Evolutionary conservation across 2,329 filamentous ascomycete genomes (phyloP), one percentile per base, ranked within the genome.

Genomic region (Aureobasidium uvarum): DNA sequence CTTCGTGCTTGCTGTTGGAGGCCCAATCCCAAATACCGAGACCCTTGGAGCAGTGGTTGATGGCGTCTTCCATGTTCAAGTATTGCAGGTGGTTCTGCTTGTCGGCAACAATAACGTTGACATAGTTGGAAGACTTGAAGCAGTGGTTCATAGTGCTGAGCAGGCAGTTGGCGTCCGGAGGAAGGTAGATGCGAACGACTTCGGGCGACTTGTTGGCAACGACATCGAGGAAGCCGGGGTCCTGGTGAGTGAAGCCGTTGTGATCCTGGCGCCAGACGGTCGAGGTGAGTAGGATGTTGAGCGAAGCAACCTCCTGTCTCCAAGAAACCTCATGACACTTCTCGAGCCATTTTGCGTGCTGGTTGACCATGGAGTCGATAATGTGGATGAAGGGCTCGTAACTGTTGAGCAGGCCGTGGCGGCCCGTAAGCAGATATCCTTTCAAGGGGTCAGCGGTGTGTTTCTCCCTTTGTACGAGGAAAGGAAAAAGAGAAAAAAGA

Each of bases 341-440:
- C 75, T 93, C 89, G 59, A 92, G 84, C 89, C 89, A 92, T 76
- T 93, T 93, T 80, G 89, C 91, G 78, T 93, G 89, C 79, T 91
- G 89, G 75, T 91, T 92, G 67, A 93, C 89, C 89, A 93, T 93
- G 1, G 88, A 91, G 76, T 92, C 89, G 71, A 93, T 91, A 71
- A 93, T 86, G 73, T 92, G 89, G 66, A 92, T 90, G 73, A 93
- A 93, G 0, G 89, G 89, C 75, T 93, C 90, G 77, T 93, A 93
- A 73, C 86, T 89, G 82, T 92, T 92, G 66, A 93, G 83, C 66
- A 93, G 74, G 25, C 25, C 25, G 25, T 25, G 25, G 25, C 25
- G 25, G 25, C 25, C 25, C 25, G 25, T 90, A 2, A 93, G 81
- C 48, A 91, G 77, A 73, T 25, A 25, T 25, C 25, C 25, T 25